Base-by-base conservation (phyloP, 768 basidiomycete species). In the Gymnopilus junonius region DNA sequence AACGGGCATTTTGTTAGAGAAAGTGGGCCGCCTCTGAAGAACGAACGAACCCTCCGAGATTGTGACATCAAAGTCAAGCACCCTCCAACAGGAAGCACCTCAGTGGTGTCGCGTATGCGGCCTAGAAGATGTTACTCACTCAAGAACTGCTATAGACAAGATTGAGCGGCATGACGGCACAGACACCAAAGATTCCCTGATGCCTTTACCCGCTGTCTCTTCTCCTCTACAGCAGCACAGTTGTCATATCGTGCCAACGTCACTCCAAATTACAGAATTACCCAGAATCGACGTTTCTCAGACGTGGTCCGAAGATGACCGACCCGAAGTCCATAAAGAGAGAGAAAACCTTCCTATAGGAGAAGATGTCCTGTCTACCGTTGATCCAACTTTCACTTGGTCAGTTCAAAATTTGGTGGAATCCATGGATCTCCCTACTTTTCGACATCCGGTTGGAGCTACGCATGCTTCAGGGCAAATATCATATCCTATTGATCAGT, bases 21-120 rank as follows among this genome's bases (percentile, higher is more conserved):
- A 15, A 34, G 17, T n/a, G 58, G 66, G 20, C 34, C 37, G 4
- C n/a, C 29, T 39, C 10, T 32, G 11, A 60, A 56, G 31, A n/a
- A 37, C 12, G 31, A n/a, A 37, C 12, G 46, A 27, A 32, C 31
- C 25, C 31, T 46, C 46, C 14, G 56, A 53, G 25, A 55, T 50
- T 6, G 54, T 56, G 43, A 34, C 59, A 46, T 62, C 43, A 23
- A 51, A 53, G 14, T 42, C n/a, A 35, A 37, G 31, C 8, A 35
- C 39, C 14, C 14, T 17, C 12, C 27, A 29, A 2, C 27, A 51
- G 21, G 31, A 53, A 61, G 17, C 27, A n/a, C 39, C 55, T 46
- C 43, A 56, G 29, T 74, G 77, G 76, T 79, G 78, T 56, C 67
- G 61, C 10, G 62, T 75, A 32, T 80, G 79, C 69, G 78, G 78